Evolutionary conservation across 352 stramenopile species (phyloP), one percentile per base, ranked within the genome.

Genomic region (Phytophthora uliginosa): DNA sequence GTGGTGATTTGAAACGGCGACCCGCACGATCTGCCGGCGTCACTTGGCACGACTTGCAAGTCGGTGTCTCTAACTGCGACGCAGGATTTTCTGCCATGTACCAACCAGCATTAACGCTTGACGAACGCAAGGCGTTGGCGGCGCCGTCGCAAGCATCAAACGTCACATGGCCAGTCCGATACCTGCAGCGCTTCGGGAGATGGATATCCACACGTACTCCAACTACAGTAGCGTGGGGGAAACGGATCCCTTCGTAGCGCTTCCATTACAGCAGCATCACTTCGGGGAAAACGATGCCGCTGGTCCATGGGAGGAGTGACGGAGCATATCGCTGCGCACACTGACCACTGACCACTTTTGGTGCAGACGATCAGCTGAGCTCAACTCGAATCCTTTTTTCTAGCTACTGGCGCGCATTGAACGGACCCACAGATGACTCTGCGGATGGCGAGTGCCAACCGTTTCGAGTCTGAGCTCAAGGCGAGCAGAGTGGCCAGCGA

Each of bases 401-500:
- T 4, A 38, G 38, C 47, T 56, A 42, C 55, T 38, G 26, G 58
- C 5, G 12, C 53, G n/a, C 36, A 63, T 12, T 26, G 33, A 3
- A 36, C 38, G 40, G 24, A 56, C 15, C 28, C 26, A 56, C 58
- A 9, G 36, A 54, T 53, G 17, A 8, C 22, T n/a, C 4, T 38
- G 57, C 9, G 13, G 36, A 34, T 61, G 59, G 22, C 18, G 38
- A 74, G 60, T 40, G 38, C 22, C 33, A 45, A 64, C 63, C 63
- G 63, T 76, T 72, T 73, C 69, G 50, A 42, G 20, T 62, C 58
- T 50, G 47, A 34, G 34, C 60, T 59, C 69, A 60, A 63, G 62
- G 50, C 61, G 65, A 65, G 62, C 24, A 55, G 56, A 74, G 63
- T 72, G 52, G 63, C 62, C 69, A 76, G 69, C 69, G 28, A 55